Evolutionary conservation across 805 yeast genomes (phyloP).

Genomic region (Zygosaccharomyces pseudorouxii): DNA sequence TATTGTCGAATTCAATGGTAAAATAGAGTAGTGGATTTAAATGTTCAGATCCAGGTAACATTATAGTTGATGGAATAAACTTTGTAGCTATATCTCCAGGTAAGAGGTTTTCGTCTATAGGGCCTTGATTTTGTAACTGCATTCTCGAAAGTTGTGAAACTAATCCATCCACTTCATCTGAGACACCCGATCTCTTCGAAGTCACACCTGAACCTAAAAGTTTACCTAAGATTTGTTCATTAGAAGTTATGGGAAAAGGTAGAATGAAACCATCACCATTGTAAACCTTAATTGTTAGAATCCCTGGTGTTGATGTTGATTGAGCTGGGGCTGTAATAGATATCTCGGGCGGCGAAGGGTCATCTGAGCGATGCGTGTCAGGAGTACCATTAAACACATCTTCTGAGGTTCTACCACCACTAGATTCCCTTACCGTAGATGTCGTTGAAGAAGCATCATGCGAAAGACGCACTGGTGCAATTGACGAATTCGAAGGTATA

Average conservation of each 20-base stretch:
- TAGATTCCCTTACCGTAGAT: slow-evolving; percentile 19
- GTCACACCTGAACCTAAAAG: slow-evolving; percentile 53
- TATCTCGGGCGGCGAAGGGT: slow-evolving; percentile 8
- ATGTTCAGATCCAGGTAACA: slow-evolving; percentile 50
- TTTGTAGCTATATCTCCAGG: slow-evolving; percentile 32
- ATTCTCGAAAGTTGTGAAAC: slow-evolving; percentile 27
- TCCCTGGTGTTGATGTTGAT: slow-evolving; percentile 51
- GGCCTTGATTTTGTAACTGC: slow-evolving; percentile 29
- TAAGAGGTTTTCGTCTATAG: slow-evolving; percentile 34
- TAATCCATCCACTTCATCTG: slow-evolving; percentile 24
- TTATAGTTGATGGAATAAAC: slow-evolving; percentile 49
- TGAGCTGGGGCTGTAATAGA: slow-evolving; percentile 8
- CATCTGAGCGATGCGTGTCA: slow-evolving; percentile 6
- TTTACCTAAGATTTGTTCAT: slow-evolving; percentile 58
- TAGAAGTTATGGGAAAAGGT: slow-evolving; percentile 66
- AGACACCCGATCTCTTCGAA: slow-evolving; percentile 15
- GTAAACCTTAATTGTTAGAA: slow-evolving; percentile 72
- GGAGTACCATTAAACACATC: slow-evolving; percentile 6
- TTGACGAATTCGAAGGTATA: slow-evolving; percentile 27
- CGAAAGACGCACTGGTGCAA: slow-evolving; percentile 27
- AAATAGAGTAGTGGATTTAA: slow-evolving; percentile 71
- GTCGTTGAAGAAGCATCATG: slow-evolving; percentile 24
- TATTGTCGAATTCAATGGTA: slow-evolving; percentile 92
- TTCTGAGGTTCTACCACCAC: slow-evolving; percentile 1
- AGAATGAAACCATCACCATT: slow-evolving; percentile 61